phyloP scores from a whole-genome alignment of 2,329 filamentous ascomycete genomes.

The Conoideocrella luteorostrata region DNA sequence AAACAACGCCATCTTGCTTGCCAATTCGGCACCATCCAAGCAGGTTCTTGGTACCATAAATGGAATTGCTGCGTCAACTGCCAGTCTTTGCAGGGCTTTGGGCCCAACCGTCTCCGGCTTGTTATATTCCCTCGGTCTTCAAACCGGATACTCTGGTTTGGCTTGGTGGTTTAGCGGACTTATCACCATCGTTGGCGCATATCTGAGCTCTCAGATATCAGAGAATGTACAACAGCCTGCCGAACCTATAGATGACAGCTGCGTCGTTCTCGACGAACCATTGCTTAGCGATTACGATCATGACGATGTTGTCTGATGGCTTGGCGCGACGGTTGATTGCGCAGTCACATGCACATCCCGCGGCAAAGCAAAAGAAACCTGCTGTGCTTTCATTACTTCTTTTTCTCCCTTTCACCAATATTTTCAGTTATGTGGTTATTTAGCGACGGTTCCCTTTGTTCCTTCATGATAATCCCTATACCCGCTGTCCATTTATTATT shows the following conservation, averaged over 20 bases:
- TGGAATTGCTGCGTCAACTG: conserved; percentile 83
- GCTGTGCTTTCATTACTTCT: conserved; percentile 7
- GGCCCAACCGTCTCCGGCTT: conserved; percentile 84
- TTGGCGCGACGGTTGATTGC: too few species aligned
- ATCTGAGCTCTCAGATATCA: conserved; percentile 69
- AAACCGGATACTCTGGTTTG: conserved; percentile 75
- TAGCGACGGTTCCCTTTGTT: neutral
- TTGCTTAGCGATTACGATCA: conserved; percentile 23
- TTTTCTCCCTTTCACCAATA: neutral
- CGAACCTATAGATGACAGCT: conserved; percentile 34
- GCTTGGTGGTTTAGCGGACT: conserved; percentile 88
- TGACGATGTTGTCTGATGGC: conserved; percentile 22
- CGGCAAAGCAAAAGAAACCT: too few species aligned
- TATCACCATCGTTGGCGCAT: conserved; percentile 67
- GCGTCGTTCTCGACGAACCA: conserved; percentile 25
- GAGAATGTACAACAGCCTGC: conserved; percentile 48
- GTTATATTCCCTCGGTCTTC: conserved; percentile 73
- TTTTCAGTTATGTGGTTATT: neutral
- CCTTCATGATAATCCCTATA: too few species aligned
- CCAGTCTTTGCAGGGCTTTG: conserved; percentile 80
- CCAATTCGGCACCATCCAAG: conserved; percentile 79
- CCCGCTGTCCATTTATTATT: too few species aligned
- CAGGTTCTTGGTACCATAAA: conserved; percentile 87
- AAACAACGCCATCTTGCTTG: conserved; percentile 79
- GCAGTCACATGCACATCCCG: too few species aligned